Conservation (phyloP, 2,329 filamentous ascomycete species). For the Zelopaecilomyces penicillatus region DNA sequence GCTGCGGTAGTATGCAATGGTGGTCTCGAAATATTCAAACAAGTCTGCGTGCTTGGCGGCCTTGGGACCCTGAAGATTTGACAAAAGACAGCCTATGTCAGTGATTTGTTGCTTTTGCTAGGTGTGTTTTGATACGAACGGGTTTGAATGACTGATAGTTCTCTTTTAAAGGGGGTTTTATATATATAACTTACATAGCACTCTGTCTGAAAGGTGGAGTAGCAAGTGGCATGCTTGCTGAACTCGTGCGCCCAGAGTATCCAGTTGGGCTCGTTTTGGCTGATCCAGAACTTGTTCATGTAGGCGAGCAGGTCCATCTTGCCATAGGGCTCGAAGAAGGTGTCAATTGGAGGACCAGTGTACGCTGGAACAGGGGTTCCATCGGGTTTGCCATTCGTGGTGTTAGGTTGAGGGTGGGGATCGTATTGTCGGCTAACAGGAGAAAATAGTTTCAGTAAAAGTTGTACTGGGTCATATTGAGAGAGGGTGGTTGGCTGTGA, state of each 20-base stretch:
- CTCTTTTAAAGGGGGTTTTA: not conserved
- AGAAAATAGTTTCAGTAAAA: not conserved
- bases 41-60: constrained; percentile 51
- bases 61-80: constrained; percentile 33
- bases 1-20: constrained; percentile 46
- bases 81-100: too few species aligned
- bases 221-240: constrained; percentile 61
- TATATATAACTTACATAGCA: constrained; percentile 40
- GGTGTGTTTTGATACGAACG: too few species aligned
- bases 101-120: too few species aligned
- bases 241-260: constrained; percentile 62
- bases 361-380: constrained; percentile 49
- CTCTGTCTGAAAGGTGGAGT: constrained; percentile 53
- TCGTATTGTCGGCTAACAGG: constrained; percentile 50
- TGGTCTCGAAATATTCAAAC: constrained; percentile 54
- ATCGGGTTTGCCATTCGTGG: constrained; percentile 46
- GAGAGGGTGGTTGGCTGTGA: not conserved
- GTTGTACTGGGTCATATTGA: not conserved
- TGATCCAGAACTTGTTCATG: constrained; percentile 60
- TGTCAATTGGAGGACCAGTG: constrained; percentile 47
- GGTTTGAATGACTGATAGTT: not conserved
- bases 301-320: constrained; percentile 52
- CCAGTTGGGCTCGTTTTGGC: constrained; percentile 44
- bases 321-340: constrained; percentile 50
- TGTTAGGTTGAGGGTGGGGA: constrained; percentile 52